Base-by-base conservation (phyloP, 2,329 filamentous ascomycete genomes). In the Calonectria pauciramosa region DNA sequence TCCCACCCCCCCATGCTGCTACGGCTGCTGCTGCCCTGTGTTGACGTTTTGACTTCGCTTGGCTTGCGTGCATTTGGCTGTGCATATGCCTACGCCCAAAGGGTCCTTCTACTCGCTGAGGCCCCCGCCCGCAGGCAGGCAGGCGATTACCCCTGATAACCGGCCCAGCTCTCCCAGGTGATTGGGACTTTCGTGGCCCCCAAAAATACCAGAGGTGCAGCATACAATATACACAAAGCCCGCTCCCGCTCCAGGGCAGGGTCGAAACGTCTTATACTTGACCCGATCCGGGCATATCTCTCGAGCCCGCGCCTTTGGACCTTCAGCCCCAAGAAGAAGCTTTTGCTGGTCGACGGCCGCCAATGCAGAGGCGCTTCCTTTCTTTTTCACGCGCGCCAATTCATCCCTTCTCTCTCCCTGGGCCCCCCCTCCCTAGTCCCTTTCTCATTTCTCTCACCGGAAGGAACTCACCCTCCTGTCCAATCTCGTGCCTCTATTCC, bases 221-320 rank as follows among this genome's bases (percentile, higher is more conserved):
- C 7, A 18, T 18, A 52, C 38, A 34, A 34, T 34, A 34, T 34
- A 34, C 11, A 34, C 38, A 41, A 41, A 41, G 16, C 38, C 38
- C 16, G 10, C 13, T 8, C 28, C 51, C n/a, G n/a, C n/a, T n/a
- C n/a, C n/a, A n/a, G 30, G 11, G 14, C 41, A 41, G 26, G 10
- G n/a, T 23, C 28, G 34, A 41, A 47, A 51, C 60, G 49, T 47
- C 56, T 26, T 59, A 20, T 34, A 41, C 51, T 41, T 74, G 26
- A 63, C 78, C 78, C 63, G 71, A 80, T 73, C 7, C 26, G 72
- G 78, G 20, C 66, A 80, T 80, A 80, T 79, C 47, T 64, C 28
- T 79, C 78, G 78, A 80, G 73, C 60, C 75, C 64, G 68, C 69
- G 69, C 71, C 68, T n/a, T 47, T 47, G 9, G 18, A 7, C 8